Conservation (phyloP, 192 early-diverging fungal species). For the Entophlyctis luteolus region DNA sequence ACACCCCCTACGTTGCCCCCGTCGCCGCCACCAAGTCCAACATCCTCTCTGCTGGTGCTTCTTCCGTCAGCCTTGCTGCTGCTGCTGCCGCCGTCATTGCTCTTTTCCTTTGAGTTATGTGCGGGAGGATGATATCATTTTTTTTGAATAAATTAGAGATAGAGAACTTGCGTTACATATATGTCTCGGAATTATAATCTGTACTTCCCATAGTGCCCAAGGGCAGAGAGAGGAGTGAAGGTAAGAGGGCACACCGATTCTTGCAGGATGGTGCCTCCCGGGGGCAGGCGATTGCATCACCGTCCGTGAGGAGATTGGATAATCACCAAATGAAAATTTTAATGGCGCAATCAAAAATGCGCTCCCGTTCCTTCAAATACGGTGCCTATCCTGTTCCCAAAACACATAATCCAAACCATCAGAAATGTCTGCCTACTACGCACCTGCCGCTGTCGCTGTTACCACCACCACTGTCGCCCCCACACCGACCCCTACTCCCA, state of each 20-base stretch:
- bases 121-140: not conserved
- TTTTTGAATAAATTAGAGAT: not conserved
- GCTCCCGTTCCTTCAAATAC: too few relatives aligned
- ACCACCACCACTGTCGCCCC: not conserved
- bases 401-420: not conserved
- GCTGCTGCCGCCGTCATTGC: conserved; percentile 11
- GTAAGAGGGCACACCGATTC: not conserved
- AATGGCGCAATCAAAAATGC: too few relatives aligned
- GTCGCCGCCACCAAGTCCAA: not conserved
- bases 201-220: not conserved
- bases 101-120: conserved; percentile 6
- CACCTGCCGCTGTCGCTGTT: not conserved
- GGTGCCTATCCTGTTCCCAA: too few relatives aligned
- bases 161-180: not conserved
- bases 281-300: not conserved
- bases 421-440: not conserved
- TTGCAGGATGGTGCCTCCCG: not conserved
- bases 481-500: not conserved
- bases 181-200: not conserved
- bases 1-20: not conserved
- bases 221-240: not conserved
- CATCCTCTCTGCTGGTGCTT: conserved; percentile 16
- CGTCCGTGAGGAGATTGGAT: not conserved
- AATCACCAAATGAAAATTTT: not conserved
- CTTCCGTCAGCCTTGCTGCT: not conserved